Evolutionary conservation across 495 filamentous ascomycete species (phyloP), one percentile per base, ranked within the genome.

Genomic region (Penicillium canariense): DNA sequence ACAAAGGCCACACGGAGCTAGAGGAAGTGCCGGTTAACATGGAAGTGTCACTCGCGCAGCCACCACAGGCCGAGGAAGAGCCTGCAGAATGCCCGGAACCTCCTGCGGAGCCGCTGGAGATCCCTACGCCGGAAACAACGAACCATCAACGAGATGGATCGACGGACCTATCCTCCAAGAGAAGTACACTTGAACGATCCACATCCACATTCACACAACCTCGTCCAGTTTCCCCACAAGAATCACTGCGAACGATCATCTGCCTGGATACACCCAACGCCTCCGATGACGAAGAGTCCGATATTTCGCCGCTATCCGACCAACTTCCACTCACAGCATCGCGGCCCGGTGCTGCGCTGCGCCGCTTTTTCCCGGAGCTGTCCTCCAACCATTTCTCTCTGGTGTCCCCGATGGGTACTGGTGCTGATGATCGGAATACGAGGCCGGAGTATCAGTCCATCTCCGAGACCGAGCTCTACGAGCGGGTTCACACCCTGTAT

Each of bases 291-390:
- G 58, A 62, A 0, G 61, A 68, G 28, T 50, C 52, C 18, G 65
- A 63, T 9, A 62, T 73, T 34, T 75, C 70, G 12, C 66, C 70
- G 7, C 30, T 71, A 22, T 68, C 66, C 3, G 59, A 65, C 3
- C 30, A 53, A 15, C 46, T 46, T 10, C 60, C 61, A 17, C 17
- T 20, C 23, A 17, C 43, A 12, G 42, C 56, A 11, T 55, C 31
- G 4, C 46, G 39, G n/a, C 49, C 54, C 12, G 36, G 48, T 22
- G 46, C 27, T 28, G 58, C 35, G 0, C 35, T 68, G 59, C 48
- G 53, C 52, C 69, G 65, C 11, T 73, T 69, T 34, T 70, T 69
- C 50, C 68, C 71, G 8, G 68, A 73, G 40, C 48, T 71, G 0
- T 65, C 62, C 5, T 64, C 64, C 0, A 65, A 12, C 43, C 28